Conservation (phyloP, 257 asterid species). For the Solanum tacnaense region DNA sequence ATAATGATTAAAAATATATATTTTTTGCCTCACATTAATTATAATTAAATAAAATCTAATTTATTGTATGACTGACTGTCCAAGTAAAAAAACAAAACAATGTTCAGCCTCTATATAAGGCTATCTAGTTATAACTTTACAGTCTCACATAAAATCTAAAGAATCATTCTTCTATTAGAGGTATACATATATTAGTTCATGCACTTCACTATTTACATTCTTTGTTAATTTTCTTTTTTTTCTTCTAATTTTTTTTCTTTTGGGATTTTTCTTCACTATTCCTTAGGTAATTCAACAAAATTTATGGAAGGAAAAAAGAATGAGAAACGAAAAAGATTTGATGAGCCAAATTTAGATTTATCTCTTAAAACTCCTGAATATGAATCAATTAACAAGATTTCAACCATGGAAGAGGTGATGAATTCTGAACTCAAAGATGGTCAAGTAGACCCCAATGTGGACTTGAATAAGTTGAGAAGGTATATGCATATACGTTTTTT, state of each 20-base stretch:
- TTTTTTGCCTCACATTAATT: too few relatives aligned
- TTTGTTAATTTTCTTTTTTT: not conserved
- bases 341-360: not conserved
- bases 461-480: slow-evolving; percentile 38
- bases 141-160: not conserved
- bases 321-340: not conserved
- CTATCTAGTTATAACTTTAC: not conserved
- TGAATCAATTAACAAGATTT: too few relatives aligned
- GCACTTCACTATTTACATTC: not conserved
- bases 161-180: not conserved
- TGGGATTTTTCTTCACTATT: not conserved
- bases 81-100: not conserved
- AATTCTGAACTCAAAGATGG: not conserved
- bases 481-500: not conserved
- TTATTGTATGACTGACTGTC: not conserved
- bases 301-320: not conserved
- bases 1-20: too few relatives aligned
- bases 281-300: not conserved
- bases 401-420: not conserved
- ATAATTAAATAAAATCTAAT: too few relatives aligned
- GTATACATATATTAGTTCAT: not conserved
- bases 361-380: too few relatives aligned
- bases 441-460: slow-evolving; percentile 2
- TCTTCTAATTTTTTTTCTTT: not conserved
- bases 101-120: not conserved